Conservation (phyloP, 805 yeast genomes). For the Suhomyces xylopsoci region DNA sequence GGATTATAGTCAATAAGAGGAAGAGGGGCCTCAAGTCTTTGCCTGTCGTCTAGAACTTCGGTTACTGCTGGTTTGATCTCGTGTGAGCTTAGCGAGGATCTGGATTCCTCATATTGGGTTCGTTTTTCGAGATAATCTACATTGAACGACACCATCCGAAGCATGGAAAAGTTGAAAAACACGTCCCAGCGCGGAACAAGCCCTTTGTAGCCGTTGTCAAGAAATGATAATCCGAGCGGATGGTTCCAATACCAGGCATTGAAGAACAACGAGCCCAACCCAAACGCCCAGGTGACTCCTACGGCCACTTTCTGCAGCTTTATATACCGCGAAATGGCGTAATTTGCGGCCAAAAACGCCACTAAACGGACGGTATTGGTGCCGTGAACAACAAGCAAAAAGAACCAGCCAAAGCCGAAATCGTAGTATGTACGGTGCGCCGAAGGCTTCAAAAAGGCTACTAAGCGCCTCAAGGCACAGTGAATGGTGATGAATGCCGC, state of each 20-base stretch:
- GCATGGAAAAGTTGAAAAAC: conserved; percentile 82
- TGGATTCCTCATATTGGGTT: background rate
- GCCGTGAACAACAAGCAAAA: conserved; percentile 78
- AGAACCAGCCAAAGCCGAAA: conserved; percentile 63
- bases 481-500: conserved; percentile 57
- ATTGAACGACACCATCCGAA: conserved; percentile 80
- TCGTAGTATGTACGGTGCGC: conserved; percentile 63
- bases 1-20: conserved; percentile 58
- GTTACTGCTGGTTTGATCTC: conserved; percentile 5
- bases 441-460: conserved; percentile 15
- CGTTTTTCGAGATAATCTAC: conserved; percentile 62
- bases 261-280: conserved; percentile 70
- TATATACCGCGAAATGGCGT: conserved; percentile 41
- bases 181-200: conserved; percentile 93
- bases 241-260: conserved; percentile 65
- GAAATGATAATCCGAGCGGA: conserved; percentile 49
- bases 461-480: conserved; percentile 42
- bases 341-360: conserved; percentile 56
- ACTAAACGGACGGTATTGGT: conserved; percentile 61
- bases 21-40: conserved; percentile 62
- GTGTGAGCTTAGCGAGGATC: background rate
- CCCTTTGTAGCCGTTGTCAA: conserved; percentile 68
- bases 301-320: conserved; percentile 39
- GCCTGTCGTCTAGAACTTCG: conserved; percentile 49
- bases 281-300: conserved; percentile 67